Base-by-base conservation (phyloP, 306 rosid genomes). In the Rosa rugosa region DNA sequence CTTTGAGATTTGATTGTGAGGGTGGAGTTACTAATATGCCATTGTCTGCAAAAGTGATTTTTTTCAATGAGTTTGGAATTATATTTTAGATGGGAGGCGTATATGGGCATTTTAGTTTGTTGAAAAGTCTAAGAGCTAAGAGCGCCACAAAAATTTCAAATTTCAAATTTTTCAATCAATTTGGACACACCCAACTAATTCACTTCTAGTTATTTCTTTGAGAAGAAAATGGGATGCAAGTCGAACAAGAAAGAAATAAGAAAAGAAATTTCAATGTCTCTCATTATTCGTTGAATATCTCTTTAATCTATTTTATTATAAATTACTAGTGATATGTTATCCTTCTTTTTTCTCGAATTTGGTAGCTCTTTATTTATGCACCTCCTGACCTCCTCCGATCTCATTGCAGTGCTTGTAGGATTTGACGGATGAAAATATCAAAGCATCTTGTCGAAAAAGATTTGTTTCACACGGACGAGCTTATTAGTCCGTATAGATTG, bases 91-190 rank as follows among this genome's bases (percentile, higher is more conserved):
- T 17, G 71, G 13, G 11, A 16, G 53, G 42, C 0, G 4, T 36
- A 0, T 0, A 8, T 56, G 73, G 69, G 51, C 73, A 67, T 17
- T 78, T 78, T 22, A 53, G 69, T 76, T 76, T 50, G 40, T 49
- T 10, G 56, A 11, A 6, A 82, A 62, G 25, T 63, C 5, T 9
- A 1, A 9, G 40, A 3, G 42, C 13, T 13, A 10, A 8, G 14
- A 66, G 79, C 79, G 79, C 83, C 79, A 68, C 36, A 46, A 11
- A 12, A 9, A 57, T 74, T 82, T 72, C 77, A 78, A 73, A 14
- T 57, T 82, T 56, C 31, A 77, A 82, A 38, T 46, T 25, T 62
- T 57, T 9, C 62, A 6, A 16, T 53, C 53, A 12, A 13, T 49
- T 49, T 49, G 18, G 20, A 49, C 6, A 49, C 17, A 49, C 18